Evolutionary conservation across 2,329 filamentous ascomycete species (phyloP).

Genomic region (Paraphaeosphaeria sporulosa): DNA sequence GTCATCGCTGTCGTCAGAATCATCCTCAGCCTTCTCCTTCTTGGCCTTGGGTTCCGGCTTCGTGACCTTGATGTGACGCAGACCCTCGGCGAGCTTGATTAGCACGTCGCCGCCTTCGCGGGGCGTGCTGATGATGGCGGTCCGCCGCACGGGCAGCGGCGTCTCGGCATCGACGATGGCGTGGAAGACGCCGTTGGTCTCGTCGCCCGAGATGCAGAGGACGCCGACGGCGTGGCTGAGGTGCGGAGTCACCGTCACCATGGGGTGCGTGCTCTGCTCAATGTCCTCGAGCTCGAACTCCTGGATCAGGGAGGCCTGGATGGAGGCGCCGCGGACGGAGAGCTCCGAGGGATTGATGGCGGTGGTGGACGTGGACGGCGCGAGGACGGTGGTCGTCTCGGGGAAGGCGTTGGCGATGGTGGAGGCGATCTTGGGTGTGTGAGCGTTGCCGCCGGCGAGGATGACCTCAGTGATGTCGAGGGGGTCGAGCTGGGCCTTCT

Average conservation of each 20-base stretch:
- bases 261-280: slow-evolving; percentile 93
- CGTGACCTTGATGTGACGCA: slow-evolving; percentile 90
- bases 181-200: slow-evolving; percentile 73
- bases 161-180: slow-evolving; percentile 87
- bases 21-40: slow-evolving; percentile 64
- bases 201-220: slow-evolving; percentile 68
- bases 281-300: slow-evolving; percentile 95
- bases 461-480: slow-evolving; percentile 96
- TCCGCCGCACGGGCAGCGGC: slow-evolving; percentile 85
- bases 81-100: slow-evolving; percentile 82
- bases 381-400: slow-evolving; percentile 76
- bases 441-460: slow-evolving; percentile 87
- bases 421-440: slow-evolving; percentile 90
- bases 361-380: slow-evolving; percentile 77
- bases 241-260: slow-evolving; percentile 93
- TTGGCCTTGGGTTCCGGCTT: slow-evolving; percentile 83
- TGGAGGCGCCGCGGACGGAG: slow-evolving; percentile 85
- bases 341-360: slow-evolving; percentile 96
- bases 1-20: slow-evolving; percentile 68
- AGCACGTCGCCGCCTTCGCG: slow-evolving; percentile 87
- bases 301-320: slow-evolving; percentile 92
- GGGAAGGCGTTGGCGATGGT: slow-evolving; percentile 84
- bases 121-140: slow-evolving; percentile 77
- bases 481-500: slow-evolving; percentile 91
- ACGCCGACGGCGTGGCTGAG: slow-evolving; percentile 89